These are phyloP conservation scores for Pythium sp. DNA, from an alignment of 352 stramenopile species.

Conservation along the genomic window DNA sequence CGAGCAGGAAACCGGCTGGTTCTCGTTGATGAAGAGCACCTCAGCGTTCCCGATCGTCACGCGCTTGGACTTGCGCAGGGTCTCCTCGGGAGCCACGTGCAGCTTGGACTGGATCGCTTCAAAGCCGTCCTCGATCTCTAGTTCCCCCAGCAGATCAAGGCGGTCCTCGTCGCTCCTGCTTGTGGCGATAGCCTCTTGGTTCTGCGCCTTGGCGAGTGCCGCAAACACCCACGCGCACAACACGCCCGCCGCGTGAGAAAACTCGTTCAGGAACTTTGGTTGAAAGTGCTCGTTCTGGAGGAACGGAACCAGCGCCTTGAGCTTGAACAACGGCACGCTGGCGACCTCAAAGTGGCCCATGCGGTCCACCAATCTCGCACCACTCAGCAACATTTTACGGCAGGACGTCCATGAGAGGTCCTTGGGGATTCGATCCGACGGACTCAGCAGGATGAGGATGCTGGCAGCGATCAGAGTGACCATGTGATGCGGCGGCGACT, in stretches of 20 bases:
- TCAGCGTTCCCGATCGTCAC: constrained; percentile 65
- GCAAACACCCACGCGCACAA: constrained; percentile 70
- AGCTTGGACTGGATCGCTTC: constrained; percentile 14
- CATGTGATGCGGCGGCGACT: constrained; percentile 53
- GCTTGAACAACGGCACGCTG: constrained; percentile 60
- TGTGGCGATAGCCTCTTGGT: constrained; percentile 26
- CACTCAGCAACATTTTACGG: constrained; percentile 60
- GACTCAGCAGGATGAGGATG: constrained; percentile 70
- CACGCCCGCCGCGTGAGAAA: constrained; percentile 44
- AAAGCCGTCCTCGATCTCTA: constrained; percentile 51
- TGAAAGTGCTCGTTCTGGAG: constrained; percentile 72
- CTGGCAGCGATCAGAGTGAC: constrained; percentile 56
- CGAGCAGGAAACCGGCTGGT: constrained; percentile 34
- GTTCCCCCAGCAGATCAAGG: constrained; percentile 47
- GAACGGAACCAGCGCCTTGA: constrained; percentile 69
- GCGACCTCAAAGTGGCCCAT: constrained; percentile 39
- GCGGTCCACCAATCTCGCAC: constrained; percentile 44
- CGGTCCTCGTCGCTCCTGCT: constrained; percentile 44
- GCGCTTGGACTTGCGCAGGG: constrained; percentile 30
- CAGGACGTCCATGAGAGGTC: constrained; percentile 67
- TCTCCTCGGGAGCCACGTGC: constrained; percentile 8
- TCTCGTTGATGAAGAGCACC: constrained; percentile 74
- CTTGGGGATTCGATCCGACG: constrained; percentile 64
- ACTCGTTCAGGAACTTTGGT: constrained; percentile 51
- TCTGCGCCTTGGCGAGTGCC: constrained; percentile 33